Evolutionary conservation across 1,284 basidiomycete genomes (phyloP).

Genomic region (Tilletia setariae): DNA sequence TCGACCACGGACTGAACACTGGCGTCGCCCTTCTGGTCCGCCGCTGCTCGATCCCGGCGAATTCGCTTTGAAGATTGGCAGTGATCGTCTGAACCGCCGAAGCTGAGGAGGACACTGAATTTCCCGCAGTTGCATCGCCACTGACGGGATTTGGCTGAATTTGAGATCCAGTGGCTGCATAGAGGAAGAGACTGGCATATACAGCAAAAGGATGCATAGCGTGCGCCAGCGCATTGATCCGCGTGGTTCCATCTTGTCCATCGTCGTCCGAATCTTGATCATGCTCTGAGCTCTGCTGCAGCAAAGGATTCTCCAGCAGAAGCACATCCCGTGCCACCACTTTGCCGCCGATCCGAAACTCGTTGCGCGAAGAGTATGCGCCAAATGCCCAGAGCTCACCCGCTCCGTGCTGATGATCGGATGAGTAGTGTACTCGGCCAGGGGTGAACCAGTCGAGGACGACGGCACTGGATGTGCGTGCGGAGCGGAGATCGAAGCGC

Average conservation of each 20-base stretch:
- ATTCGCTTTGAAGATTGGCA: slow-evolving; percentile 59
- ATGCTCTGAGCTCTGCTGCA: not conserved
- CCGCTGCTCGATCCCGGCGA: slow-evolving; percentile 63
- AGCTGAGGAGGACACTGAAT: not conserved
- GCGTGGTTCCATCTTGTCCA: slow-evolving; percentile 38
- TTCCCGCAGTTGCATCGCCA: not conserved
- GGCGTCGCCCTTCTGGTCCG: not conserved
- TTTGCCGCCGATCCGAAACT: slow-evolving; percentile 67
- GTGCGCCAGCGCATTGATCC: slow-evolving; percentile 59
- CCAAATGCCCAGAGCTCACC: slow-evolving; percentile 83
- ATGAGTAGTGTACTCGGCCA: slow-evolving; percentile 31
- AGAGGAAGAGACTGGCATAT: slow-evolving; percentile 76
- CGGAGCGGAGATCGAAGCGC: slow-evolving; percentile 40
- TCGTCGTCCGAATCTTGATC: slow-evolving; percentile 8
- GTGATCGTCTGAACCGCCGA: slow-evolving; percentile 58
- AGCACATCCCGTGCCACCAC: slow-evolving; percentile 72
- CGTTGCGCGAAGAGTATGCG: slow-evolving; percentile 78
- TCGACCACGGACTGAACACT: not conserved
- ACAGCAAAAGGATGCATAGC: slow-evolving; percentile 73
- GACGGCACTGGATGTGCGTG: slow-evolving; percentile 33
- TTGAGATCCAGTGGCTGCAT: slow-evolving; percentile 59
- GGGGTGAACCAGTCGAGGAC: slow-evolving; percentile 52
- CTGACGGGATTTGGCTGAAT: not conserved
- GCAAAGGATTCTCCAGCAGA: slow-evolving; percentile 64
- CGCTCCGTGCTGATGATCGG: not conserved